These are phyloP conservation scores for Cornus florida DNA, from an alignment of 148 eudicot species.

Conservation along the genomic window DNA sequence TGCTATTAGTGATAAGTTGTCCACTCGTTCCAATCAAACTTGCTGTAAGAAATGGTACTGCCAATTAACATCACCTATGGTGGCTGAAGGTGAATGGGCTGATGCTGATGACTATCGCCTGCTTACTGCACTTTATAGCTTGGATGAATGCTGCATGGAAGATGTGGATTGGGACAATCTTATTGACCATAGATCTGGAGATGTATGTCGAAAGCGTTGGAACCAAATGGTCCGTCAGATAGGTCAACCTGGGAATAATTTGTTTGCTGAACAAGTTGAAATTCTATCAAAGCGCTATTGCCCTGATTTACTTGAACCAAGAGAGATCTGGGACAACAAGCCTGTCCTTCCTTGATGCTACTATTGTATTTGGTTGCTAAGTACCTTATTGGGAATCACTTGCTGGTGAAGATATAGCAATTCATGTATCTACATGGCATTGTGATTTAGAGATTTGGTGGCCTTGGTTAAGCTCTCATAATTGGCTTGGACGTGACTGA, in stretches of 20 bases:
- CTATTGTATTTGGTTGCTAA: too few relatives aligned
- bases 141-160: slow-evolving; percentile 40
- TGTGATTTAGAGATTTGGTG: not conserved
- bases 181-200: slow-evolving; percentile 41
- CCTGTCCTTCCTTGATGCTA: slow-evolving; percentile 19
- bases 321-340: slow-evolving; percentile 31
- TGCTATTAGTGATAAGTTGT: slow-evolving; percentile 24
- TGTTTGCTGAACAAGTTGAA: slow-evolving; percentile 39
- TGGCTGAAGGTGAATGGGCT: slow-evolving; percentile 33
- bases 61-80: slow-evolving; percentile 35
- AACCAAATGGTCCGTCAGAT: slow-evolving; percentile 39
- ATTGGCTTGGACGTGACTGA: not conserved
- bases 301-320: slow-evolving; percentile 28
- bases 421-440: not conserved
- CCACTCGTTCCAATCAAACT: slow-evolving; percentile 16
- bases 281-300: slow-evolving; percentile 36
- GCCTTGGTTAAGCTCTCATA: not conserved
- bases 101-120: slow-evolving; percentile 44
- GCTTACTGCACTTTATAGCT: slow-evolving; percentile 25
- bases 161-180: slow-evolving; percentile 44
- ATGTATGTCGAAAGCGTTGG: slow-evolving; percentile 36
- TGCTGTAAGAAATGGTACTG: slow-evolving; percentile 41
- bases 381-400: not conserved
- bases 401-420: not conserved
- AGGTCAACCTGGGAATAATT: slow-evolving; percentile 25